phyloP scores from a whole-genome alignment of 1,284 basidiomycete genomes.

The Sphaerobolus stellatus region DNA sequence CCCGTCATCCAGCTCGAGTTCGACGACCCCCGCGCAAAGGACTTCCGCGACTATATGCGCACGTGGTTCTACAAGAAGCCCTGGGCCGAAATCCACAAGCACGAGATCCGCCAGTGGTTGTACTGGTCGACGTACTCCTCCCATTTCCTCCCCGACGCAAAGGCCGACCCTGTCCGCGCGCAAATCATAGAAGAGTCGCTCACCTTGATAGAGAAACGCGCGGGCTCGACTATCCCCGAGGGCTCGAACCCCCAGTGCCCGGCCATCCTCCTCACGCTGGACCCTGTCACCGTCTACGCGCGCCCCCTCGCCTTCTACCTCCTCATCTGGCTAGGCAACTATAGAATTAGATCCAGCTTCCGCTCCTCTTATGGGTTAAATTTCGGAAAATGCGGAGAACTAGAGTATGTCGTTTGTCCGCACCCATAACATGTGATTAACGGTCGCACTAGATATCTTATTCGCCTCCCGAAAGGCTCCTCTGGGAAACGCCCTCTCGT shows the following conservation, averaged over 20 bases:
- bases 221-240: constrained; percentile 64
- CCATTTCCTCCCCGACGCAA: constrained; percentile 51
- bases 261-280: constrained; percentile 76
- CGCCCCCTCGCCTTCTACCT: constrained; percentile 76
- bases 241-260: constrained; percentile 56
- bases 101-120: constrained; percentile 75
- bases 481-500: constrained; percentile 68
- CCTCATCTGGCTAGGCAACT: constrained; percentile 57
- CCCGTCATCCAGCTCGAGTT: constrained; percentile 52
- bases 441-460: constrained; percentile 61
- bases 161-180: constrained; percentile 45
- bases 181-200: constrained; percentile 59
- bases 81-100: constrained; percentile 68
- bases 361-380: constrained; percentile 47
- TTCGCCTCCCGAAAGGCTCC: constrained; percentile 66
- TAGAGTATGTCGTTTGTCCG: constrained; percentile 55
- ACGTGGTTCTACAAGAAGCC: constrained; percentile 71
- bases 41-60: constrained; percentile 70
- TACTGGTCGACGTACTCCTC: constrained; percentile 83
- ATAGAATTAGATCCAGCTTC: constrained; percentile 45
- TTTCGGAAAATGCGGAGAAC: constrained; percentile 51
- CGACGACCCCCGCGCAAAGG: constrained; percentile 70
- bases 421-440: neutral
- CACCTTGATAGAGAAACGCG: constrained; percentile 67
- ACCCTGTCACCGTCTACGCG: constrained; percentile 66